Percentiles rank a stretch among this genome's conserved stretches.
These are phyloP conservation scores for Aspergillus caelatus DNA, from an alignment of 2,329 filamentous ascomycete species.

Conservation along the genomic window DNA sequence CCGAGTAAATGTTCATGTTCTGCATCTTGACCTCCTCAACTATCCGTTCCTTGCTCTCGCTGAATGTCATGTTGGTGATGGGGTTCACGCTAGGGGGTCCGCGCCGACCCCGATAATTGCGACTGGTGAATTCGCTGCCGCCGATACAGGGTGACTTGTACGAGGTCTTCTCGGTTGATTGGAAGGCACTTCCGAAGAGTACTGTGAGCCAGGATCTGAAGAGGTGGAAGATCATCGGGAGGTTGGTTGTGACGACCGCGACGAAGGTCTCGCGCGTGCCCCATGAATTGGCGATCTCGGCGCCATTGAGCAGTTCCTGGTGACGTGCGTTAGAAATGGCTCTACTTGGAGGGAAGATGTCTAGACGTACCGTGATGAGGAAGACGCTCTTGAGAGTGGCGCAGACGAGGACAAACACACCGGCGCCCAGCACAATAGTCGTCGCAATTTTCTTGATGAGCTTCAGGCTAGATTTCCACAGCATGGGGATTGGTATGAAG, in stretches of 20 bases:
- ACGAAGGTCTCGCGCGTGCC: constrained; percentile 45
- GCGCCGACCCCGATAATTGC: neutral
- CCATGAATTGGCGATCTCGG: constrained; percentile 39
- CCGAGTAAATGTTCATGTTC: neutral
- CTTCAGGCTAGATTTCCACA: constrained; percentile 55
- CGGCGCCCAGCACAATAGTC: constrained; percentile 55
- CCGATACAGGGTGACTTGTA: neutral
- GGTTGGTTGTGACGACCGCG: constrained; percentile 41
- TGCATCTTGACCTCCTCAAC: neutral
- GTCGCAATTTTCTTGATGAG: constrained; percentile 53
- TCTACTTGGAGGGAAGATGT: neutral
- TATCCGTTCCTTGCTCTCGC: neutral
- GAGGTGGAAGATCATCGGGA: constrained; percentile 46
- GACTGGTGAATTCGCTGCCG: neutral
- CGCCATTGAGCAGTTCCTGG: constrained; percentile 35
- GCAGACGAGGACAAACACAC: constrained; percentile 55
- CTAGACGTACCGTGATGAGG: constrained; percentile 42
- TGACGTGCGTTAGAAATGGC: neutral
- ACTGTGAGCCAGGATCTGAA: constrained; percentile 45
- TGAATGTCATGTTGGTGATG: neutral
- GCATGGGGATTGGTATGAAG: constrained; percentile 59
- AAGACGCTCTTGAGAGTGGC: constrained; percentile 56
- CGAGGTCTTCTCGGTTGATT: constrained; percentile 24
- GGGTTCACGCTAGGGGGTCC: neutral
- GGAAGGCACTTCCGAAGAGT: constrained; percentile 40